phyloP scores from a whole-genome alignment of 208 protist genomes.

The Leishmania major region DNA sequence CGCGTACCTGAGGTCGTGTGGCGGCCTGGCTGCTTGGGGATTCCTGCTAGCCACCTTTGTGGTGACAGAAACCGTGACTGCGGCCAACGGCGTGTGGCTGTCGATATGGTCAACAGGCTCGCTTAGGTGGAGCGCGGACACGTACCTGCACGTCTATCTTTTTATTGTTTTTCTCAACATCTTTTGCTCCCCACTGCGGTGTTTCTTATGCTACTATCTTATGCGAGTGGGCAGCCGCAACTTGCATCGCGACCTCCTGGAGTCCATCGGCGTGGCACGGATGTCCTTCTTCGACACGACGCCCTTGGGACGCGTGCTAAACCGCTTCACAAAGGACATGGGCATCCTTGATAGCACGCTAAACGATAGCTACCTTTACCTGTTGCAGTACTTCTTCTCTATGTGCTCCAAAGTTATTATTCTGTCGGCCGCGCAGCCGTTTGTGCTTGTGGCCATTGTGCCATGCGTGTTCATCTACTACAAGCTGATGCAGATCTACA shows the following conservation, averaged over 20 bases:
- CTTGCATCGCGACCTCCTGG: slow-evolving; percentile 62
- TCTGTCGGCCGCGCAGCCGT: slow-evolving; percentile 46
- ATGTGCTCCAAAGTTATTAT: slow-evolving; percentile 58
- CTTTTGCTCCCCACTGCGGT: slow-evolving; percentile 45
- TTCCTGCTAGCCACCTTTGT: slow-evolving; percentile 65
- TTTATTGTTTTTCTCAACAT: slow-evolving; percentile 35
- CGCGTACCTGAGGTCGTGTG: slow-evolving; percentile 59
- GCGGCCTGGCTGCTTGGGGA: slow-evolving; percentile 33
- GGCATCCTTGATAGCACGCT: slow-evolving; percentile 73
- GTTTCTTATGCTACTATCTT: slow-evolving; percentile 32
- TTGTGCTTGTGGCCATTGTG: slow-evolving; percentile 50
- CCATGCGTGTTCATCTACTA: slow-evolving; percentile 85
- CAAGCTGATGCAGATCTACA: slow-evolving; percentile 90
- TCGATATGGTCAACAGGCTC: slow-evolving; percentile 59
- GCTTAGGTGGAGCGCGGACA: slow-evolving; percentile 11
- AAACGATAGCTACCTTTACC: slow-evolving; percentile 54
- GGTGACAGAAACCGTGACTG: slow-evolving; percentile 52
- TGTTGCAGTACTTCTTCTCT: slow-evolving; percentile 61
- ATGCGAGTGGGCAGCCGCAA: slow-evolving; percentile 40
- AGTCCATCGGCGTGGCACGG: slow-evolving; percentile 48
- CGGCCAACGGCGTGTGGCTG: slow-evolving; percentile 64
- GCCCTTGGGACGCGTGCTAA: slow-evolving; percentile 93
- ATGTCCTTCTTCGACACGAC: slow-evolving; percentile 96
- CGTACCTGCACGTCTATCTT: slow-evolving; percentile 57
- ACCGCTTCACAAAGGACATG: slow-evolving; percentile 95